A percentile compares a stretch with the other conserved stretches of the same genome.
phyloP scores from a whole-genome alignment of 805 yeast species.

The Candida chilensis region DNA sequence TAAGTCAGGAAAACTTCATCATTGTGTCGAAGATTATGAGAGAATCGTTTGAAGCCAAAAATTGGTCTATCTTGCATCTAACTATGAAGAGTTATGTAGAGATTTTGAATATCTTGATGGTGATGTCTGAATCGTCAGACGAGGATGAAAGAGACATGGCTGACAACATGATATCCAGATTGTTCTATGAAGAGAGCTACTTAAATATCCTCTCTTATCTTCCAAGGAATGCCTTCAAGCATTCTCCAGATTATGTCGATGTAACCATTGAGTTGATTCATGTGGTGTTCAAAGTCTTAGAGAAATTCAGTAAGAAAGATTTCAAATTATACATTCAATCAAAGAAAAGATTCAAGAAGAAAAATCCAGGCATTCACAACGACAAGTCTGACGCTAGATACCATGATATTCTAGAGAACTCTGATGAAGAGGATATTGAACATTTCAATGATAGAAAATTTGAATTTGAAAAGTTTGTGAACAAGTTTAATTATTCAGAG shows the following conservation, averaged over 20 bases:
- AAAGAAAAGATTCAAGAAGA: slow-evolving; percentile 25
- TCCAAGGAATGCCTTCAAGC: slow-evolving; percentile 55
- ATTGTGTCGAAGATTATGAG: slow-evolving; percentile 39
- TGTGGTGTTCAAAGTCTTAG: slow-evolving; percentile 57
- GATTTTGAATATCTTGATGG: slow-evolving; percentile 37
- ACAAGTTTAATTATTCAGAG: slow-evolving; percentile 42
- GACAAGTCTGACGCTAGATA: slow-evolving; percentile 11
- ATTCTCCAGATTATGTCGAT: slow-evolving; percentile 52
- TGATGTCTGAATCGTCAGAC: slow-evolving; percentile 27
- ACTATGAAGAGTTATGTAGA: slow-evolving; percentile 61
- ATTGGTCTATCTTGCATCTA: slow-evolving; percentile 61
- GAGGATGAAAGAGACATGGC: slow-evolving; percentile 44
- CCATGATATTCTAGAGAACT: slow-evolving; percentile 12
- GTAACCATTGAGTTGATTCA: slow-evolving; percentile 59
- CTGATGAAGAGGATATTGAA: slow-evolving; percentile 18
- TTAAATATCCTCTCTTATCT: slow-evolving; percentile 46
- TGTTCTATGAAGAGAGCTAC: slow-evolving; percentile 62
- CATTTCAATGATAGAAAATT: slow-evolving; percentile 23
- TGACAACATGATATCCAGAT: slow-evolving; percentile 49
- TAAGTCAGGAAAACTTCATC: slow-evolving; percentile 54
- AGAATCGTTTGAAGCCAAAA: slow-evolving; percentile 27
- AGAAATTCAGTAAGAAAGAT: slow-evolving; percentile 52
- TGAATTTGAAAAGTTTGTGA: slow-evolving; percentile 27
- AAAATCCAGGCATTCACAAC: no score
- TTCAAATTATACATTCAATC: slow-evolving; percentile 37